Base-by-base conservation (phyloP, 2,329 filamentous ascomycete species). In the Penicillium brevicompactum region DNA sequence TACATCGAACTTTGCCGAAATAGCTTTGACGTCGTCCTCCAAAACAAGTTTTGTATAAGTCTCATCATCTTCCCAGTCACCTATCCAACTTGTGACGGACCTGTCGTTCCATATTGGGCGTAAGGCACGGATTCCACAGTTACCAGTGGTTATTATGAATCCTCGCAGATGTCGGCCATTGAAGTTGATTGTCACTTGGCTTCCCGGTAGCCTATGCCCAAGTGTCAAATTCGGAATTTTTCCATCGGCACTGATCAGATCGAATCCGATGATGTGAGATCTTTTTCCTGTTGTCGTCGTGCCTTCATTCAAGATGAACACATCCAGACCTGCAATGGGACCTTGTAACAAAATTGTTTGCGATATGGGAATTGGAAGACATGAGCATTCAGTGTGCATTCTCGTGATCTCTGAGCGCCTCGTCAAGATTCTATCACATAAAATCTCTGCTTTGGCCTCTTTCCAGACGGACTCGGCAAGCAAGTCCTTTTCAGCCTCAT, bases 1-100 rank as follows among this genome's bases (percentile, higher is more conserved):
- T 37, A 54, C 50, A 51, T 56, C 51, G 32, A 54, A 47, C 22
- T 46, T 53, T 40, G 37, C 41, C 18, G 34, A 32, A 41, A 58
- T 46, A 34, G 38, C 50, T 49, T 46, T 43, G 49, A 54, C 27
- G 4, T 41, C 47, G 21, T 40, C 21, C 42, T 48, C 24, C 43
- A 49, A 34, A 22, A 27, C 27, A 8, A 59, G 27, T 27, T 59
- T 18, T 14, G 30, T 44, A 2, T 13, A 34, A 18, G 14, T 49
- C 32, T 10, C 30, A 32, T 5, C 21, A 10, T 34, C 31, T 21
- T 51, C 31, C 38, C 9, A 8, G 10, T 51, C 9, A 13, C 55
- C 55, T 31, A 42, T 49, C 55, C 55, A 57, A 34, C 31, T 27
- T 27, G 24, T 42, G 31, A 34, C 31, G 9, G 31, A 11, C 13